phyloP scores from a whole-genome alignment of 2,329 filamentous ascomycete genomes.

The Fusarium mundagurra region DNA sequence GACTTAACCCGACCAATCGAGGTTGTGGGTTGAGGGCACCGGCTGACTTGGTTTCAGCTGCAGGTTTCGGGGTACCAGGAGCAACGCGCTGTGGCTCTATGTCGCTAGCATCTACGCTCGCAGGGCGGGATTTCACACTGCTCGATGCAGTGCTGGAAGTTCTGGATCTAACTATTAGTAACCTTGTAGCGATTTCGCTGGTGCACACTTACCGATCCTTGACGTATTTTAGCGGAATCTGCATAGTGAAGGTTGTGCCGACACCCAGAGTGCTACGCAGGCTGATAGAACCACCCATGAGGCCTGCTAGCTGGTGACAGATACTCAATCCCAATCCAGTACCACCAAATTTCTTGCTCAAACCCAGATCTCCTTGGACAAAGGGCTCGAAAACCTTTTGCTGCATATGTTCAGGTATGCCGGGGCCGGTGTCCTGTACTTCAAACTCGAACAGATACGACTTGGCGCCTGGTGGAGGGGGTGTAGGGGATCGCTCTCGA shows the following conservation, averaged over 20 bases:
- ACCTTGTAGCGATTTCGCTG: not conserved
- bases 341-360: conserved; percentile 90
- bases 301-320: conserved; percentile 82
- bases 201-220: conserved; percentile 61
- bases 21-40: conserved; percentile 72
- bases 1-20: conserved; percentile 82
- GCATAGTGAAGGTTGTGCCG: conserved; percentile 84
- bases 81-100: conserved; percentile 48
- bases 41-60: conserved; percentile 45
- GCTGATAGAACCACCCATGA: conserved; percentile 83
- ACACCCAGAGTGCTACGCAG: conserved; percentile 76
- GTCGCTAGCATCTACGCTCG: conserved; percentile 57
- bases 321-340: conserved; percentile 91
- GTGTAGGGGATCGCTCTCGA: conserved; percentile 66
- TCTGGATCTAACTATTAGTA: conserved; percentile 46
- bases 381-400: conserved; percentile 92
- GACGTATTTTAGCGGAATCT: conserved; percentile 81
- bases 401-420: conserved; percentile 81
- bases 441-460: conserved; percentile 86
- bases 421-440: conserved; percentile 87
- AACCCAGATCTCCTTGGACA: conserved; percentile 87
- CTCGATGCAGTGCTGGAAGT: conserved; percentile 65
- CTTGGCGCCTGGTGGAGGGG: conserved; percentile 69
- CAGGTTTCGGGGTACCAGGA: conserved; percentile 37
- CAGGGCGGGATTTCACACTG: conserved; percentile 60